These are phyloP conservation scores for Solidago caesia DNA, from an alignment of 129 eudicot species.

Conservation along the genomic window DNA sequence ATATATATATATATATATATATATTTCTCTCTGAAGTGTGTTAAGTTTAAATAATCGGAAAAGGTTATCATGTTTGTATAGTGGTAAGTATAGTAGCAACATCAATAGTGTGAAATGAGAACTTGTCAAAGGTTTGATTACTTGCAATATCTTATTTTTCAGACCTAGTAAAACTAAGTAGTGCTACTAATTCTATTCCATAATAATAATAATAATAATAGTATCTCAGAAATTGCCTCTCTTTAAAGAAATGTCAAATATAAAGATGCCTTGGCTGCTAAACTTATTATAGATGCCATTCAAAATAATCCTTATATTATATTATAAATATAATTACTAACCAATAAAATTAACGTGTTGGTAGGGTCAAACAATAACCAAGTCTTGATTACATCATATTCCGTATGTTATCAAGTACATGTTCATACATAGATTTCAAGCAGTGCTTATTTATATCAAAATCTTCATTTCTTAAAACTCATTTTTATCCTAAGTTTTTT, in stretches of 20 bases:
- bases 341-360: slow-evolving; percentile 23
- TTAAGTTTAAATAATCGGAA: background rate
- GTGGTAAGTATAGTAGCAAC: background rate
- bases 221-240: background rate
- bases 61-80: background rate
- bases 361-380: slow-evolving; percentile 36
- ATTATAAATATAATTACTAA: background rate
- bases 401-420: slow-evolving; percentile 14
- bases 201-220: background rate
- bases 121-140: background rate
- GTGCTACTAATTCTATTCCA: background rate
- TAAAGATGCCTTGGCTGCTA: slow-evolving; percentile 21
- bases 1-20: too few species aligned
- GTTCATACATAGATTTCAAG: background rate
- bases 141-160: background rate
- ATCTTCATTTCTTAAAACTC: background rate
- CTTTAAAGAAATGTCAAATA: slow-evolving; percentile 19
- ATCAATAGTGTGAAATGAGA: slow-evolving; percentile 6
- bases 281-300: slow-evolving; percentile 24
- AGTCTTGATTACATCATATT: slow-evolving; percentile 33
- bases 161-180: background rate
- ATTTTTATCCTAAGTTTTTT: background rate
- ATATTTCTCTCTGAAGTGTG: background rate
- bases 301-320: slow-evolving; percentile 8
- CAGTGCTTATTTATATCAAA: slow-evolving; percentile 14